Evolutionary conservation across 225 moss, liverwort and hornwort species (phyloP).

Genomic region (Antitrichia curtipendula): DNA sequence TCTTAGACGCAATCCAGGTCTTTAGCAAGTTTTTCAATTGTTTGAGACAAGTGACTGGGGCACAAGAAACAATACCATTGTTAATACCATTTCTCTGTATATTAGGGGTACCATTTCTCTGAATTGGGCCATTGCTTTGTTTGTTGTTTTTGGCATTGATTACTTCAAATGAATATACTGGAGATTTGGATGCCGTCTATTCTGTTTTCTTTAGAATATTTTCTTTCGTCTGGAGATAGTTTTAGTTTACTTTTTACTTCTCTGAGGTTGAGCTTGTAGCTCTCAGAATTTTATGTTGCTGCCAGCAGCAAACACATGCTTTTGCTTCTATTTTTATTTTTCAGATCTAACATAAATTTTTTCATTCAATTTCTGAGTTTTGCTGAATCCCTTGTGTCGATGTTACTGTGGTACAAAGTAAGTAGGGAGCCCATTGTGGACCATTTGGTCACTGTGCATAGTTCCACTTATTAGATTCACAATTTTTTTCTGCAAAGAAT

Average conservation of each 20-base stretch:
- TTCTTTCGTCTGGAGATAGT: neutral
- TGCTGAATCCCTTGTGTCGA: neutral
- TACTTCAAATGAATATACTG: neutral
- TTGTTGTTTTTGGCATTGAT: neutral
- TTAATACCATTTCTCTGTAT: constrained; percentile 7
- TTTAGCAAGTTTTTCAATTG: neutral
- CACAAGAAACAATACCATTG: neutral
- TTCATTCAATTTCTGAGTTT: neutral
- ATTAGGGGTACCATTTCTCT: neutral
- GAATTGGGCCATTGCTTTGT: neutral
- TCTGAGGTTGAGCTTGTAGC: neutral
- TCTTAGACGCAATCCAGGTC: neutral
- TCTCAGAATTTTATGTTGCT: neutral
- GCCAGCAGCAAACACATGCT: neutral
- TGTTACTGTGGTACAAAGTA: neutral
- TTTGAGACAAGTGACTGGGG: neutral
- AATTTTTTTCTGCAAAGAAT: too few relatives aligned
- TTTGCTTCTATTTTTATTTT: neutral
- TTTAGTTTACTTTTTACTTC: neutral
- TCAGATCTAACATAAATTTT: neutral
- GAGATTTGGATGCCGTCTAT: neutral
- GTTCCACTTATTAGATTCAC: too few relatives aligned
- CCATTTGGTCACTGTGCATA: neutral
- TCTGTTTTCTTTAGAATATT: neutral
- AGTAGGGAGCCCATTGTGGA: neutral